Percentiles rank a stretch among this genome's conserved stretches.
phyloP scores from a whole-genome alignment of 768 basidiomycete genomes.

The Phlebiopsis flavidoalba region DNA sequence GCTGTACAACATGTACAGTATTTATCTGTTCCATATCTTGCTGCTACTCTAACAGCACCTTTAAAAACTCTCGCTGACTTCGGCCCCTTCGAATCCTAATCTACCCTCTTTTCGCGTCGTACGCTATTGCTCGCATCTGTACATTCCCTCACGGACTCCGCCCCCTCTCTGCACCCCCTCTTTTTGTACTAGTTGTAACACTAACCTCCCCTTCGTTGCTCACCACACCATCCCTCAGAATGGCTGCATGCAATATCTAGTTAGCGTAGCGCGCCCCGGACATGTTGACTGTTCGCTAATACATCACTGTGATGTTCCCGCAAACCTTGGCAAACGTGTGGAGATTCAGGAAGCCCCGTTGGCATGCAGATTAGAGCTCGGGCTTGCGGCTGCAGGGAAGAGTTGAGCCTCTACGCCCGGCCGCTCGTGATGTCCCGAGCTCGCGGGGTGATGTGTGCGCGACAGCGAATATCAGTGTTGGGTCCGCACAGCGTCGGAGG shows the following conservation, averaged over 20 bases:
- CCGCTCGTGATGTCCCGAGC: too few relatives aligned
- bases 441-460: too few relatives aligned
- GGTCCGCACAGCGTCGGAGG: too few relatives aligned
- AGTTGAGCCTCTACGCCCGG: too few relatives aligned
- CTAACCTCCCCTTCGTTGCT: neutral
- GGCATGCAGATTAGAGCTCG: too few relatives aligned
- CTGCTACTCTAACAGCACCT: neutral
- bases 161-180: neutral
- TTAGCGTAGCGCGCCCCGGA: neutral
- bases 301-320: too few relatives aligned
- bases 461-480: too few relatives aligned
- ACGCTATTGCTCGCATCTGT: neutral
- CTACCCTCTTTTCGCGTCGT: neutral
- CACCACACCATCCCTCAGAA: neutral
- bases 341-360: too few relatives aligned
- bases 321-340: too few relatives aligned
- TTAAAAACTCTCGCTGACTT: neutral
- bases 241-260: neutral
- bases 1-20: neutral
- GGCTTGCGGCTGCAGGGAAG: too few relatives aligned
- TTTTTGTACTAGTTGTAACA: neutral
- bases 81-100: neutral
- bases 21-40: neutral
- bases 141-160: neutral
- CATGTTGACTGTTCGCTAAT: too few relatives aligned